Conservation (phyloP, 2,329 filamentous ascomycete species). For the Stagonosporopsis chrysanthemi region DNA sequence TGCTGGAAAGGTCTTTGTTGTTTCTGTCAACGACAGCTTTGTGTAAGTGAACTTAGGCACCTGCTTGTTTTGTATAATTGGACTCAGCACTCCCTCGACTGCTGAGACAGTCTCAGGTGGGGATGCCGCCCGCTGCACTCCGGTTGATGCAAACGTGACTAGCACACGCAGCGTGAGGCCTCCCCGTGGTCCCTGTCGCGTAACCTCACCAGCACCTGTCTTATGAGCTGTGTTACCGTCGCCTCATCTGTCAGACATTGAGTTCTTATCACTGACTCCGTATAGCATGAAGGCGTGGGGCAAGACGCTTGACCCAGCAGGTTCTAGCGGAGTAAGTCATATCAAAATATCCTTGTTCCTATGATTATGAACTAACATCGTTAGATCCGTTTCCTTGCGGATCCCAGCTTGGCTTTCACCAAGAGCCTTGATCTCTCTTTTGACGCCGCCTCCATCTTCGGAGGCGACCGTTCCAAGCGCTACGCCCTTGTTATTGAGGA, state of each 20-base stretch:
- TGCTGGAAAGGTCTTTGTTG: conserved; percentile 85
- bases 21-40: conserved; percentile 93
- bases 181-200: conserved; percentile 12
- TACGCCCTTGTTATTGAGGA: conserved; percentile 85
- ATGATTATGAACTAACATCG: conserved; percentile 17
- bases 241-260: conserved; percentile 1
- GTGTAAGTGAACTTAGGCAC: conserved; percentile 67
- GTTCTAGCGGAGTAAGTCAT: conserved; percentile 76
- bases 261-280: conserved; percentile 22
- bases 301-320: conserved; percentile 75
- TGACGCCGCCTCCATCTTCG: conserved; percentile 80
- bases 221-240: conserved; percentile 8
- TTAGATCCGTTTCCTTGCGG: conserved; percentile 87
- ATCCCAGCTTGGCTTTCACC: conserved; percentile 81
- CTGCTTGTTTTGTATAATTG: conserved; percentile 6
- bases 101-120: conserved; percentile 25
- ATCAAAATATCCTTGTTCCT: background rate
- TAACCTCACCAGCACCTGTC: conserved; percentile 17
- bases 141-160: conserved; percentile 24
- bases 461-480: conserved; percentile 82
- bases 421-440: conserved; percentile 84
- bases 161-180: conserved; percentile 18
- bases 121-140: conserved; percentile 14
- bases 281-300: conserved; percentile 88
- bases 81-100: conserved; percentile 11